These are phyloP conservation scores for Acorus gramineus DNA, from an alignment of 106 monocot genomes.

Conservation along the genomic window DNA sequence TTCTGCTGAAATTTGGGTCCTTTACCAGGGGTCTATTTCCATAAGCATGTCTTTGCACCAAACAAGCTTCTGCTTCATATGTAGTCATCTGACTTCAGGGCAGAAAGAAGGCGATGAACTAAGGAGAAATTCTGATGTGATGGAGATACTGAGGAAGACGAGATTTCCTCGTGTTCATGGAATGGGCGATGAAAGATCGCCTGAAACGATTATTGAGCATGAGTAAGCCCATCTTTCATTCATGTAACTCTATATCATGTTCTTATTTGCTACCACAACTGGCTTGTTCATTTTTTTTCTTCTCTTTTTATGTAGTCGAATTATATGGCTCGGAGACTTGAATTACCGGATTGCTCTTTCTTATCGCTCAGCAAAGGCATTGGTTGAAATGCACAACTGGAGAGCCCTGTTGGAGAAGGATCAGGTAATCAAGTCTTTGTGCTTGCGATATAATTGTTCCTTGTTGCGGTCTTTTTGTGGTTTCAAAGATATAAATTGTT, in stretches of 20 bases:
- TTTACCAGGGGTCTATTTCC: slow-evolving; percentile 61
- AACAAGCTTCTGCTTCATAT: slow-evolving; percentile 79
- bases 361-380: slow-evolving; percentile 44
- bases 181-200: slow-evolving; percentile 35
- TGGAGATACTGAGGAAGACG: slow-evolving; percentile 69
- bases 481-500: too few species aligned
- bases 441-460: too few species aligned
- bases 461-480: too few species aligned
- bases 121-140: slow-evolving; percentile 68
- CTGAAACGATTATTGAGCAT: slow-evolving; percentile 65
- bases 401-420: slow-evolving; percentile 53
- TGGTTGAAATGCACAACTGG: slow-evolving; percentile 65
- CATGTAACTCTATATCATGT: too few species aligned
- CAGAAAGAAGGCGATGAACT: slow-evolving; percentile 74
- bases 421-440: slow-evolving; percentile 17
- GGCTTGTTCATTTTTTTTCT: not conserved
- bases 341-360: slow-evolving; percentile 17
- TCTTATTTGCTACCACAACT: not conserved
- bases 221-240: slow-evolving; percentile 28
- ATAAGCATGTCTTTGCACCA: slow-evolving; percentile 75
- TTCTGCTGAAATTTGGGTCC: too few species aligned
- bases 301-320: slow-evolving; percentile 18
- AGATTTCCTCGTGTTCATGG: slow-evolving; percentile 53
- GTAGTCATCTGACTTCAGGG: slow-evolving; percentile 70
- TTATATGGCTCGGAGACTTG: slow-evolving; percentile 43